A percentile compares a stretch with the other conserved stretches of the same genome.
These are phyloP conservation scores for Cercospora sesami DNA, from an alignment of 2,329 filamentous ascomycete genomes.

Conservation along the genomic window DNA sequence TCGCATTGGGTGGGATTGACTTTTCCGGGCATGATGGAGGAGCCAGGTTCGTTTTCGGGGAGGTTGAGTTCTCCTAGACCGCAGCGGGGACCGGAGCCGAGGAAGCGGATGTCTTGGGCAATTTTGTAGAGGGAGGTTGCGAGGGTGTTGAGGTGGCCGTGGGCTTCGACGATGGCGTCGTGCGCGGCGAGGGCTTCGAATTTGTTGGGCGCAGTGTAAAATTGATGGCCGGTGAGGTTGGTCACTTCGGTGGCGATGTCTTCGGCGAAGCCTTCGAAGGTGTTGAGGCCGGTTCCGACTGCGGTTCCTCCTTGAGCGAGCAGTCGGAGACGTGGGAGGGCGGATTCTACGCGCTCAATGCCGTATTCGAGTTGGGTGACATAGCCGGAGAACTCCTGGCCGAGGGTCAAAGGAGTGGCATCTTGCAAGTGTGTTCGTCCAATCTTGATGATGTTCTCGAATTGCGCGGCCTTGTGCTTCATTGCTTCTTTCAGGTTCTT, in stretches of 20 bases:
- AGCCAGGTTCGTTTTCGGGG: constrained; percentile 96
- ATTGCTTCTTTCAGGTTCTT: constrained; percentile 79
- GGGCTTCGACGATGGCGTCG: constrained; percentile 92
- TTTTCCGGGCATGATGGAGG: constrained; percentile 98
- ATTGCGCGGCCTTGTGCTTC: constrained; percentile 84
- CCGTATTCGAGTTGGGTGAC: constrained; percentile 91
- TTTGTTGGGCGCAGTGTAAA: constrained; percentile 97
- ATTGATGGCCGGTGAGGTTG: constrained; percentile 89
- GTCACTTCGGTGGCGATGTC: constrained; percentile 85
- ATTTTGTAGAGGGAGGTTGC: constrained; percentile 94
- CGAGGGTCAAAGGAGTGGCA: constrained; percentile 90
- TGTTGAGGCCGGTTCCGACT: constrained; percentile 96
- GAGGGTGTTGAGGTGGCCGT: constrained; percentile 89
- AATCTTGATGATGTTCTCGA: constrained; percentile 97
- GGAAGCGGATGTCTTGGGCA: constrained; percentile 95
- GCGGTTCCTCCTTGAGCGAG: constrained; percentile 95
- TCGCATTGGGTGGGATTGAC: constrained; percentile 99
- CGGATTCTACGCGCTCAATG: constrained; percentile 79
- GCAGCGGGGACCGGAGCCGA: constrained; percentile 92
- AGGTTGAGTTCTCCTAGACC: constrained; percentile 90
- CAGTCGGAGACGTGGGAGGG: constrained; percentile 78
- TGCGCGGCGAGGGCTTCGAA: constrained; percentile 96
- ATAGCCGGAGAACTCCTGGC: constrained; percentile 97
- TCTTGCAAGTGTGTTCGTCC: constrained; percentile 97
- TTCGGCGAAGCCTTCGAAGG: constrained; percentile 92